Evolutionary conservation across 2,329 filamentous ascomycete genomes (phyloP), one percentile per base, ranked within the genome.

Genomic region (Ceratocystis alfenasii): DNA sequence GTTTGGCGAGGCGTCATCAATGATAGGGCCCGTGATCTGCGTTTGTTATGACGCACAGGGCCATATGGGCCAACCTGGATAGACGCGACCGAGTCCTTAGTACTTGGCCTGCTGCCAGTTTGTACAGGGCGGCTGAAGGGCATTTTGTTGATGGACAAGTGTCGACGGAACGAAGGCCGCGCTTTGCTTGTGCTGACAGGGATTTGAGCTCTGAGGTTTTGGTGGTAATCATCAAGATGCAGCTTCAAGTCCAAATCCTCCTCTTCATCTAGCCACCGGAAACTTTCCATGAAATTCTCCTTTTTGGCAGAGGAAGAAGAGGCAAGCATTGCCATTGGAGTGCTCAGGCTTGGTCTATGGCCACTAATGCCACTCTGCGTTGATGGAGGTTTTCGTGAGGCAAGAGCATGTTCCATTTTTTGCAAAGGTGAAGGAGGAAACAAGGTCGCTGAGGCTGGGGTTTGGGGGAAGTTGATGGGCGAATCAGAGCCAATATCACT

Each of bases 241-340:
- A 92, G 78, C 57, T 82, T 79, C 28, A 87, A 74, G 70, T 92
- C 87, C 41, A 92, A 76, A 64, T 88, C 83, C 20, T 86, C 82
- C 64, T 89, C 85, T 66, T 89, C 86, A 36, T 91, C 87, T 30
- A 90, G 77, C 87, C 87, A 90, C 62, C 85, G 80, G 70, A 90
- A 87, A 72, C 81, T 86, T 68, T 90, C 84, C 62, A 84, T 83
- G 66, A 88, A 77, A 1, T 81, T 81, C 63, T 83, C 79, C 45
- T 81, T 75, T 70, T 61, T 67, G 12, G 81, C 72, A 36, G 68
- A 68, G 36, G 65, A 30, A 33, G 55, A 59, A 4, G 48, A 78
- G 50, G 73, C 68, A 1, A 65, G 44, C 2, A 61, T 60, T 46
- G 62, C 64, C 62, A 66, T 53, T 62, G 68, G 65, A 68, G 69